phyloP scores from a whole-genome alignment of 441 rosid species.

The Codiaeum variegatum region DNA sequence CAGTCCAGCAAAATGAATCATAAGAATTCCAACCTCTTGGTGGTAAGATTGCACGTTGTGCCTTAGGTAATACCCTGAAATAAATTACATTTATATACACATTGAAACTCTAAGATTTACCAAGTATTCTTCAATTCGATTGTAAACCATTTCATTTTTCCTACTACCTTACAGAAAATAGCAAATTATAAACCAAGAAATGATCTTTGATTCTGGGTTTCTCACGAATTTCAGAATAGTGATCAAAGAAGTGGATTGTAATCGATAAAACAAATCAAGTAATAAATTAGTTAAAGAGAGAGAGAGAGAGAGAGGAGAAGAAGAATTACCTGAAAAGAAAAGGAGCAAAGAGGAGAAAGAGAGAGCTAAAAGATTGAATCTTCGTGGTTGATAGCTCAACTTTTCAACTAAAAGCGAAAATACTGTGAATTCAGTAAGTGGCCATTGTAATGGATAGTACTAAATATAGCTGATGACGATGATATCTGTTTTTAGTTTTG shows the following conservation, averaged over 20 bases:
- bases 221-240: neutral
- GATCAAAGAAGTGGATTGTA: neutral
- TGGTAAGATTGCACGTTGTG: slow-evolving; percentile 52
- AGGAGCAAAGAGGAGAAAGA: slow-evolving; percentile 24
- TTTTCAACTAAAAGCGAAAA: neutral
- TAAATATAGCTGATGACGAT: neutral
- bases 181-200: slow-evolving; percentile 1
- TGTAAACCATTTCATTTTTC: neutral
- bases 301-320: neutral
- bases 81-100: neutral
- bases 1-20: slow-evolving; percentile 82
- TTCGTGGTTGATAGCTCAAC: slow-evolving; percentile 23
- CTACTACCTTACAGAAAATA: neutral
- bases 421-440: neutral
- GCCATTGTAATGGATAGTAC: neutral
- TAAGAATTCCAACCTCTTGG: slow-evolving; percentile 98
- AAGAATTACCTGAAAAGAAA: slow-evolving; percentile 30
- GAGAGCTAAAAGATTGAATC: slow-evolving; percentile 17
- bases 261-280: neutral
- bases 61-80: slow-evolving; percentile 43
- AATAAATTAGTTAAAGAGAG: neutral
- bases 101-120: neutral
- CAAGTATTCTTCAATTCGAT: neutral
- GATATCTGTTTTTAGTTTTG: neutral
- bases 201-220: neutral